Base-by-base conservation (phyloP, 177 flowering plant species). In the Telopea speciosissima region DNA sequence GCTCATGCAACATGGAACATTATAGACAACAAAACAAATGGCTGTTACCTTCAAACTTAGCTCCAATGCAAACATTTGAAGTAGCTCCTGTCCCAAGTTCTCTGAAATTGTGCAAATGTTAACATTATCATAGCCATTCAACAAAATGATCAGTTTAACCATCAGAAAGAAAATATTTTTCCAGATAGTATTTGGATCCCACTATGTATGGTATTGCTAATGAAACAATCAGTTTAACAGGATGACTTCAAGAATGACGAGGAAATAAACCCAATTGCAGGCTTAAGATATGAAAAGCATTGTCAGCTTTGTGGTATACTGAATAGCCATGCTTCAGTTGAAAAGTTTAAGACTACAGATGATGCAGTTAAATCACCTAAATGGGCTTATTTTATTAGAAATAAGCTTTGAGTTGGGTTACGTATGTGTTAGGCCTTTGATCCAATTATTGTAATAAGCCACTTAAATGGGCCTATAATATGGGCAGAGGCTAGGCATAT, bases 61-160 rank as follows among this genome's bases (percentile, higher is more conserved):
- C 79, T 93, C 98, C 74, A 58, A 61, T 31, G 69, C 60, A 77
- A 85, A 88, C 93, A 91, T 91, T 76, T 86, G 83, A 74, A 86
- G 79, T 66, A 91, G 80, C 79, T 93, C 93, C 70, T 85, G 74
- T 5, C 89, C 98, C 76, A 87, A 75, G 36, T 70, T 74, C 75
- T 90, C 97, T 93, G 85, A 42, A 59, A 74, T 63, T 24, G 63
- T 69, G 62, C 25, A 69, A 69, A 72, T 24, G 14, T 13, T 52
- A 21, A 21, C 61, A 58, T 49, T 19, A 49, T 49, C 54, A 66
- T 13, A 66, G 24, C n/a, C 66, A 61, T 61, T 7, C n/a, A 70
- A 62, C n/a, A 49, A 49, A 49, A 58, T 58, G 23, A 58, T n/a
- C n/a, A 19, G n/a, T 16, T 8, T 21, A 3, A 58, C 61, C n/a